These are phyloP conservation scores for Candida coquimbonensis DNA, from an alignment of 805 yeast species.

Conservation along the genomic window DNA sequence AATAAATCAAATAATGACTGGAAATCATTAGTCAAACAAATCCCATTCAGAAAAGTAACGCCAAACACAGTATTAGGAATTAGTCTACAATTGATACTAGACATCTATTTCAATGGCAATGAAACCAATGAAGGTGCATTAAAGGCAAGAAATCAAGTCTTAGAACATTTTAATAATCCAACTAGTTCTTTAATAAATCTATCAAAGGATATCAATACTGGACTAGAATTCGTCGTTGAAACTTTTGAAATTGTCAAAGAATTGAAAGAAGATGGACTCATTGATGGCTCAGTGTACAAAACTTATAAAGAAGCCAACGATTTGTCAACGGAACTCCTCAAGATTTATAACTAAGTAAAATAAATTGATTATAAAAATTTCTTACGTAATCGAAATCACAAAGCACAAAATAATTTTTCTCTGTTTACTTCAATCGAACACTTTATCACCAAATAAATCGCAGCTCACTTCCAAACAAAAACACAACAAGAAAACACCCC, in stretches of 20 bases:
- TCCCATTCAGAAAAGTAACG: conserved; percentile 54
- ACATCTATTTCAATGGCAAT: conserved; percentile 7
- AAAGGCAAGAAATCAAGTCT: neutral
- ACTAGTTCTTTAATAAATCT: conserved; percentile 4
- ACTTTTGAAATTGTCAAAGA: conserved; percentile 3
- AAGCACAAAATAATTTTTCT: too few species aligned
- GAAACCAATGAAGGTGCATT: neutral
- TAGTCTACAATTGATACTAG: conserved; percentile 38
- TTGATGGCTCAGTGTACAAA: conserved; percentile 1
- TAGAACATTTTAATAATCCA: conserved; percentile 4
- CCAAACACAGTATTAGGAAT: conserved; percentile 63
- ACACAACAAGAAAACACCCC: too few species aligned
- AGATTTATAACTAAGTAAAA: too few species aligned
- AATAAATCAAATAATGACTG: conserved; percentile 44
- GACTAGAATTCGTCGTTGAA: conserved; percentile 6
- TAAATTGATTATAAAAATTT: too few species aligned
- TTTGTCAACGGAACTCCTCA: neutral
- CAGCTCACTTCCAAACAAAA: neutral
- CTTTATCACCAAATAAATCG: too few species aligned
- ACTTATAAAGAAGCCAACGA: conserved; percentile 3
- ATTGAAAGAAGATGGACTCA: conserved; percentile 1
- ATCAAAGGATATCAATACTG: conserved; percentile 4
- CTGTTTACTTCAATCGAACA: too few species aligned
- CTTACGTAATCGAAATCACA: too few species aligned
- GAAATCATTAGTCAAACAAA: conserved; percentile 44